Percentiles rank a stretch among this genome's conserved stretches.
Evolutionary conservation across 768 basidiomycete genomes (phyloP).

Genomic region (Leccinum longicurvipes): DNA sequence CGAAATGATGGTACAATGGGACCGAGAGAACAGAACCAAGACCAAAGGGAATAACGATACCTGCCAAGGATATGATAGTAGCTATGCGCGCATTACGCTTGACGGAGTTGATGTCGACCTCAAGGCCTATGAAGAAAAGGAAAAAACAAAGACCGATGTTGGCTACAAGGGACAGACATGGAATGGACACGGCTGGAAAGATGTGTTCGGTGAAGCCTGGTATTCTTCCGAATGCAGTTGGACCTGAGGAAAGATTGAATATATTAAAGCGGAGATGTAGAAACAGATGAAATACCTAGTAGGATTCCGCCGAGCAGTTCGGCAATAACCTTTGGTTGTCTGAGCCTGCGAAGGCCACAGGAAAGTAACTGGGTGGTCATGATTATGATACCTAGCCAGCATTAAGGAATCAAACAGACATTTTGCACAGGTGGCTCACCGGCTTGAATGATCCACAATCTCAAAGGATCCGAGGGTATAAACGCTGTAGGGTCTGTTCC

Average conservation of each 20-base stretch:
- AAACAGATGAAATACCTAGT: constrained; percentile 53
- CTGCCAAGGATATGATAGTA: constrained; percentile 67
- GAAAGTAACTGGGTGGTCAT: constrained; percentile 73
- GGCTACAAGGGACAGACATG: constrained; percentile 83
- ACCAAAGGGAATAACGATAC: constrained; percentile 86
- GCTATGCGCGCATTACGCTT: constrained; percentile 71
- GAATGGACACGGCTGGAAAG: constrained; percentile 68
- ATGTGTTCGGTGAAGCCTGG: constrained; percentile 85
- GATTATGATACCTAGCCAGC: constrained; percentile 69
- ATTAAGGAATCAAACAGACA: background rate
- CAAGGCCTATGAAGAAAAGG: constrained; percentile 90
- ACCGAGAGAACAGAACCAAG: constrained; percentile 73
- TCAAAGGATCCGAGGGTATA: constrained; percentile 65
- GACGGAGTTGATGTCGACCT: constrained; percentile 80
- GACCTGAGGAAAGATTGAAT: constrained; percentile 19
- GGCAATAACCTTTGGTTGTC: constrained; percentile 83
- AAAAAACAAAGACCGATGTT: constrained; percentile 87
- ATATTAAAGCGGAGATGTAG: background rate
- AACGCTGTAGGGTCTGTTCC: constrained; percentile 71
- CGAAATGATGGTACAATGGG: constrained; percentile 51
- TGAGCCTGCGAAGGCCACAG: constrained; percentile 64
- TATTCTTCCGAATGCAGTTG: constrained; percentile 72
- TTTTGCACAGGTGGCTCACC: constrained; percentile 40
- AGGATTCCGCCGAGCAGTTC: constrained; percentile 88
- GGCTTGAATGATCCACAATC: constrained; percentile 76